phyloP scores from a whole-genome alignment of 2,329 filamentous ascomycete genomes.

The Talaromyces sp. region DNA sequence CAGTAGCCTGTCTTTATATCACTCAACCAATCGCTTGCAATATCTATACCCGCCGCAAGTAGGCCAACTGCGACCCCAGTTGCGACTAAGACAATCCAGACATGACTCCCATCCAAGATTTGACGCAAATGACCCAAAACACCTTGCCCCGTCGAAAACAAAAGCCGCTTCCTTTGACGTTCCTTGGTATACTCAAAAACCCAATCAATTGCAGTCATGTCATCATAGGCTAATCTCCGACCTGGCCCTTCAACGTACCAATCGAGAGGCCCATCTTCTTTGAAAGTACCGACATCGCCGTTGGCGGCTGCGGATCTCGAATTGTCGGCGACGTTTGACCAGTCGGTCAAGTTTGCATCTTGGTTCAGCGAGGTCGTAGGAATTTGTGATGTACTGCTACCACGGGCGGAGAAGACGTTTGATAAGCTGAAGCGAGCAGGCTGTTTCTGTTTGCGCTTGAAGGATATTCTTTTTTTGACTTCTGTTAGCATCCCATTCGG shows the following conservation, averaged over 20 bases:
- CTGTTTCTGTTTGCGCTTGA: slow-evolving; percentile 41
- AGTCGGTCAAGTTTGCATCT: slow-evolving; percentile 25
- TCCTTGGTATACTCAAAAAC: slow-evolving; percentile 99
- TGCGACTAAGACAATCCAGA: slow-evolving; percentile 82
- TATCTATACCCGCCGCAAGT: slow-evolving; percentile 82
- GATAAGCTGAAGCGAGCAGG: slow-evolving; percentile 37
- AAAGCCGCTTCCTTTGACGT: slow-evolving; percentile 73
- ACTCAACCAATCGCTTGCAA: slow-evolving; percentile 86
- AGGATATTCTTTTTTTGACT: slow-evolving; percentile 30
- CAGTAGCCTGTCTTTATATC: slow-evolving; percentile 91
- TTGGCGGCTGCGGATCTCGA: slow-evolving; percentile 12
- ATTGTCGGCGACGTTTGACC: slow-evolving; percentile 17
- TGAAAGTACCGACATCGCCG: slow-evolving; percentile 28
- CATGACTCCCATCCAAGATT: slow-evolving; percentile 77
- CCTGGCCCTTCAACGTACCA: slow-evolving; percentile 91
- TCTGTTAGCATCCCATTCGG: neutral
- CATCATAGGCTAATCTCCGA: slow-evolving; percentile 86
- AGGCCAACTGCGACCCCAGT: slow-evolving; percentile 79
- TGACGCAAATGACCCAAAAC: slow-evolving; percentile 67
- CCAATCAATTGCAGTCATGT: slow-evolving; percentile 97
- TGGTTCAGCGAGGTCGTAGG: slow-evolving; percentile 22
- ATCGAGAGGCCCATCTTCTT: slow-evolving; percentile 51
- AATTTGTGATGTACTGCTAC: slow-evolving; percentile 23
- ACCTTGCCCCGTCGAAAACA: slow-evolving; percentile 65
- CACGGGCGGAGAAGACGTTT: slow-evolving; percentile 32